A percentile compares a stretch with the other conserved stretches of the same genome.
Conservation (phyloP, 176 grass and related monocot species). For the Miscanthus lutarioriparius region DNA sequence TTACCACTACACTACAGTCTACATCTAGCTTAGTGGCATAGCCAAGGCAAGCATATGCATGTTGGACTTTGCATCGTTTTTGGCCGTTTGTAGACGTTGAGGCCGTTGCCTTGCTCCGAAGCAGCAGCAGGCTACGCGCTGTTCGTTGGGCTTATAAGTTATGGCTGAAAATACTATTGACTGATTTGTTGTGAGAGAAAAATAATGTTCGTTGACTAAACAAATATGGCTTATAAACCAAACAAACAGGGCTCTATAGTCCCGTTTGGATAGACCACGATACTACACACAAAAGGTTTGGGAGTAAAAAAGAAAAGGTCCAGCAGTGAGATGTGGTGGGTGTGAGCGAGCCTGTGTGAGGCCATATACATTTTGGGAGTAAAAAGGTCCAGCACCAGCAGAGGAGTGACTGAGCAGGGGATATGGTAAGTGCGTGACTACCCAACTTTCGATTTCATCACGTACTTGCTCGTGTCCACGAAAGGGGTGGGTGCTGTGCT, state of each 20-base stretch:
- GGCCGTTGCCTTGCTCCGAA: neutral
- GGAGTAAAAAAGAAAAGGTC: neutral
- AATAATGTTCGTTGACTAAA: too few relatives aligned
- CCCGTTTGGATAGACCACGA: conserved; percentile 29
- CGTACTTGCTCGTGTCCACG: neutral
- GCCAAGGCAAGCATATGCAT: neutral
- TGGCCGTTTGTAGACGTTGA: conserved; percentile 16
- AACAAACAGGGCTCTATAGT: too few relatives aligned
- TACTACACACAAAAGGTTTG: neutral
- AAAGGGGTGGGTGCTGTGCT: neutral
- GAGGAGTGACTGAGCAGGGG: neutral
- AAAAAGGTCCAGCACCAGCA: neutral
- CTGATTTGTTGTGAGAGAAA: too few relatives aligned
- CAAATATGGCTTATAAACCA: too few relatives aligned
- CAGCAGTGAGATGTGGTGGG: neutral
- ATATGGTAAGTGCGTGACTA: conserved; percentile 3
- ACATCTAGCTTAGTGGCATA: too few relatives aligned
- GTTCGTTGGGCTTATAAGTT: too few relatives aligned
- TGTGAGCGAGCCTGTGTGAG: neutral
- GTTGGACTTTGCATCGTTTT: neutral
- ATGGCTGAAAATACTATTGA: too few relatives aligned
- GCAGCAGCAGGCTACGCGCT: neutral
- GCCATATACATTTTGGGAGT: neutral
- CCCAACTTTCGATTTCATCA: conserved; percentile 19
- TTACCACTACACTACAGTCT: too few relatives aligned